Evolutionary conservation across 176 grass and related monocot genomes (phyloP).

Genomic region (Alloteropsis semialata): DNA sequence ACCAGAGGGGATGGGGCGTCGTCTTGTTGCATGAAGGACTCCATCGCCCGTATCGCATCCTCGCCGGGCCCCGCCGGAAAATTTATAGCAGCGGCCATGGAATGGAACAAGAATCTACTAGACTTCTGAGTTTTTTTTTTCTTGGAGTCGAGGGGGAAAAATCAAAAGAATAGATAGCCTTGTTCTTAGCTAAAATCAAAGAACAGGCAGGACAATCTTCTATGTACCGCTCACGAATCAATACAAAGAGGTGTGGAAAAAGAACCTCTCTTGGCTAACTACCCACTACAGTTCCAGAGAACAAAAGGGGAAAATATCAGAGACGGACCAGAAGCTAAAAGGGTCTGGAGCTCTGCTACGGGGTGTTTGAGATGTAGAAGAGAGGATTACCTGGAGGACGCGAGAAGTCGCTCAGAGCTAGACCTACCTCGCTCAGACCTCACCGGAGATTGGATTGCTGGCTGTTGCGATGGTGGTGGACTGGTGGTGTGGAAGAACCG

Average conservation of each 20-base stretch:
- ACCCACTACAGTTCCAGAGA: neutral
- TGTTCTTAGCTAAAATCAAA: conserved; percentile 41
- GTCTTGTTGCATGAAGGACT: conserved; percentile 15
- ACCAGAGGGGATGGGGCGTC: neutral
- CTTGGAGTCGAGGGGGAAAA: neutral
- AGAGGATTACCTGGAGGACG: conserved; percentile 5
- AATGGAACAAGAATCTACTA: conserved; percentile 23
- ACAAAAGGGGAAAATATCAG: neutral
- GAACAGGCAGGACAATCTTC: conserved; percentile 19
- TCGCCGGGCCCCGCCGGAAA: neutral
- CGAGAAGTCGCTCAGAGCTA: conserved; percentile 7
- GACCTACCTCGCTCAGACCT: conserved; percentile 40
- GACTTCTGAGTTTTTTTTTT: neutral
- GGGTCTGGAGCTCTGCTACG: conserved; percentile 21
- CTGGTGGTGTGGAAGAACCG: neutral
- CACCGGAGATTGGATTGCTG: neutral
- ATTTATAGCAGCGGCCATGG: conserved; percentile 46
- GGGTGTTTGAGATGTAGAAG: neutral
- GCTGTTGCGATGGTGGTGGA: neutral
- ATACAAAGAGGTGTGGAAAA: conserved; percentile 23
- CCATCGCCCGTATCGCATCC: conserved; percentile 26
- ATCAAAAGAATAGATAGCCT: neutral
- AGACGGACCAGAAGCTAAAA: conserved; percentile 40
- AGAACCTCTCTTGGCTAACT: conserved; percentile 8
- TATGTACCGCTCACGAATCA: too few species aligned